Base-by-base conservation (phyloP, 2,329 filamentous ascomycete species). In the Leptosphaerulina australis region DNA sequence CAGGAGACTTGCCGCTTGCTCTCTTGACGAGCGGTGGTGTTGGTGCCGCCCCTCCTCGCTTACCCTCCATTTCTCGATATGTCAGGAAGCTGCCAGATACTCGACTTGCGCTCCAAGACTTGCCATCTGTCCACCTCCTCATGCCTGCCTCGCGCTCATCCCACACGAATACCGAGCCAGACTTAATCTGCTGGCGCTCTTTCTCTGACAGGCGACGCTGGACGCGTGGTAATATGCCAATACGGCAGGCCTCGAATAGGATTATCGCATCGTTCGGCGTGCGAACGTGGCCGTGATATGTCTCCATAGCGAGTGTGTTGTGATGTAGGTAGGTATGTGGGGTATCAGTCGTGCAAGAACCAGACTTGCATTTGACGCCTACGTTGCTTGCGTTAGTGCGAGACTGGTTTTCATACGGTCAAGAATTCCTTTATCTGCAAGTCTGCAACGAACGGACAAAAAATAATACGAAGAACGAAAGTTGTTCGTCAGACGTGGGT, bases 111-210 rank as follows among this genome's bases (percentile, higher is more conserved):
- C 93, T 97, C 94, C 94, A 99, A 26, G 93, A 97, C 74, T 99
- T 99, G 48, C 94, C 94, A 66, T 99, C 94, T 0, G 94, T 99
- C 94, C 94, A 99, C 74, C 94, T 82, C 67, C 94, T 84, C 94
- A 99, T 99, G 60, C 94, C 94, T 9, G 94, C 94, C 78, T 99
- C 94, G 63, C 93, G 82, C 79, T 99, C 94, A 73, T 99, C 94
- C 94, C 94, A 99, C n/a, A 99, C 94, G 67, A 97, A 99, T 3
- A 99, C 93, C 0, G 94, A 99, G 33, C 94, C 94, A 0, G 93
- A 96, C 68, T 91, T 88, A 72, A 99, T 99, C 3, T 91, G 91
- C 70, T 97, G 92, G 55, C 94, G 85, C 77, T 99, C 94, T 77
- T 97, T 97, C 75, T 99, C 94, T 2, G 94, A 97, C 52, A 97